Percentiles rank a stretch among this genome's conserved stretches.
phyloP scores from a whole-genome alignment of 768 basidiomycete species.

The Lyophyllum semitale region DNA sequence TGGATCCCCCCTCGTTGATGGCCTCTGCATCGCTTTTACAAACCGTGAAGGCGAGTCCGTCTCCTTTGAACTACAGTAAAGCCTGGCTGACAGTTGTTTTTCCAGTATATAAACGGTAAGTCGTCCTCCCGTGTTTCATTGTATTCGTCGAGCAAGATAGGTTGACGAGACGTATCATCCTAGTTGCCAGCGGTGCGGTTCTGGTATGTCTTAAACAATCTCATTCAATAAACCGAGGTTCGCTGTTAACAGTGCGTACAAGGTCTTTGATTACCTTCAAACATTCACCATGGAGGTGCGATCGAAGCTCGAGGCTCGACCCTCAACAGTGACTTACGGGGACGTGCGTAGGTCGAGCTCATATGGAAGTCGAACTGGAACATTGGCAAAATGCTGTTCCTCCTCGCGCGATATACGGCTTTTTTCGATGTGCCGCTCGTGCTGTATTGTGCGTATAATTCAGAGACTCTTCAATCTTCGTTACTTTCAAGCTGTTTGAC shows the following conservation, averaged over 20 bases:
- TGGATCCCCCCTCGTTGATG: not conserved
- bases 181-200: slow-evolving; percentile 6
- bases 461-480: not conserved
- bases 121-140: not conserved
- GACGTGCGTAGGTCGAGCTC: slow-evolving; percentile 2
- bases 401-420: slow-evolving; percentile 7
- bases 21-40: not conserved
- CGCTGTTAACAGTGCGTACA: not conserved
- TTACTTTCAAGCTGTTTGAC: not conserved
- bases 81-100: not conserved
- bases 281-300: slow-evolving; percentile 6
- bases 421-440: slow-evolving; percentile 6
- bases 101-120: slow-evolving; percentile 9
- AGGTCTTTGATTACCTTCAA: slow-evolving; percentile 4
- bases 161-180: not conserved
- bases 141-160: not conserved
- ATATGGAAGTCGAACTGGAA: slow-evolving; percentile 11
- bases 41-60: not conserved
- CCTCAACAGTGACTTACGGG: not conserved
- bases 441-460: slow-evolving; percentile 6
- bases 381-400: slow-evolving; percentile 7
- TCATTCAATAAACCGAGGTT: not conserved
- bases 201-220: not conserved
- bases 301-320: not conserved
- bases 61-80: not conserved